These are phyloP conservation scores for Hypocrella siamensis DNA, from an alignment of 2,329 filamentous ascomycete genomes.

Conservation along the genomic window DNA sequence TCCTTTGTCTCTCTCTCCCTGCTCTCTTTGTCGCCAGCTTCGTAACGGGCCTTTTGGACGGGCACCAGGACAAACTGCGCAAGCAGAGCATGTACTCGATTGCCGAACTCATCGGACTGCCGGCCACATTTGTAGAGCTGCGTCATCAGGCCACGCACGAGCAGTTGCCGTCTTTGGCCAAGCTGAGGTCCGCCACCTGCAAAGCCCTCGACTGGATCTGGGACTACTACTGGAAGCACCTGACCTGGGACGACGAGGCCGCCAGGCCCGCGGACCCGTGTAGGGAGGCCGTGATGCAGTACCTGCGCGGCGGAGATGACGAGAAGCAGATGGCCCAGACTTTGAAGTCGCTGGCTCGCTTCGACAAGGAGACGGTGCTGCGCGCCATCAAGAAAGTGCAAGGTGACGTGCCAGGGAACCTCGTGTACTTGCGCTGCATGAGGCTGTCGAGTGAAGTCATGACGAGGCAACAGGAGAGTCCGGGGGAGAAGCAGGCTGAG, in stretches of 20 bases:
- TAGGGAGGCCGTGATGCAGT: conserved; percentile 20
- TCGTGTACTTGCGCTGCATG: conserved; percentile 25
- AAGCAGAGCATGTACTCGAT: conserved; percentile 61
- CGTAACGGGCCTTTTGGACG: conserved; percentile 65
- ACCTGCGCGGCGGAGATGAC: conserved; percentile 20
- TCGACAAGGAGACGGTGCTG: conserved; percentile 21
- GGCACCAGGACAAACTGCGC: conserved; percentile 49
- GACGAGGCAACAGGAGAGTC: conserved; percentile 8
- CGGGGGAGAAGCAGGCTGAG: background rate
- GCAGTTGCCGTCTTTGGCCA: conserved; percentile 60
- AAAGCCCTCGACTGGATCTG: conserved; percentile 74
- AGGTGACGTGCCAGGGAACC: conserved; percentile 23
- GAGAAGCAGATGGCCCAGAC: conserved; percentile 10
- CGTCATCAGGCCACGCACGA: conserved; percentile 85
- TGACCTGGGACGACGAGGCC: conserved; percentile 18
- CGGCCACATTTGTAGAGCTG: conserved; percentile 72
- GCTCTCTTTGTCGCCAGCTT: conserved; percentile 47
- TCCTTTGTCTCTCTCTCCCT: background rate
- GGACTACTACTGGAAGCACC: conserved; percentile 66
- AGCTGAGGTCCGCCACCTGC: conserved; percentile 52
- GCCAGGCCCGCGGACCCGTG: conserved; percentile 11
- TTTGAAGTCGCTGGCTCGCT: conserved; percentile 16
- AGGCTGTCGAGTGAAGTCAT: conserved; percentile 27
- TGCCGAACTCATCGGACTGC: conserved; percentile 51
- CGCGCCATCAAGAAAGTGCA: conserved; percentile 22